Conservation (phyloP, 768 basidiomycete species). For the Suillus discolor region DNA sequence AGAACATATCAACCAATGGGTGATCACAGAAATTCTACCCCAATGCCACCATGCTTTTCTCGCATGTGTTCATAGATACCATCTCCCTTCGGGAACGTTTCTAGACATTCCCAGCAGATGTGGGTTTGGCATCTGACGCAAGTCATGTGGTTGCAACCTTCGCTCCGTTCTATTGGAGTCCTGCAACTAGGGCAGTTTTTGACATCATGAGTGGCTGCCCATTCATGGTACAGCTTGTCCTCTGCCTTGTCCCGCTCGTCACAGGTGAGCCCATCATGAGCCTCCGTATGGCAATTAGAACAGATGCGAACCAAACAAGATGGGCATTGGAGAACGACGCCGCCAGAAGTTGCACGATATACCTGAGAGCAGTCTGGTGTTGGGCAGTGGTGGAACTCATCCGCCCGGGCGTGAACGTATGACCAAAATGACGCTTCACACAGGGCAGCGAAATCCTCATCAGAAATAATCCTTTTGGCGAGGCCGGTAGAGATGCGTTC, state of each 20-base stretch:
- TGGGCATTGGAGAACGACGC: constrained; percentile 65
- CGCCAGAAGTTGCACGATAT: constrained; percentile 57
- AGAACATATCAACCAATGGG: constrained; percentile 10
- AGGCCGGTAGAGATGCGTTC: constrained; percentile 54
- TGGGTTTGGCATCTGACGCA: constrained; percentile 75
- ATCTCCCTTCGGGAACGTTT: constrained; percentile 66
- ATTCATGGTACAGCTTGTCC: constrained; percentile 60
- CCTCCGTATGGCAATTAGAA: constrained; percentile 56
- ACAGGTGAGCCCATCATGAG: constrained; percentile 72
- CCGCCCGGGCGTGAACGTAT: constrained; percentile 58
- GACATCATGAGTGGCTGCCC: constrained; percentile 64
- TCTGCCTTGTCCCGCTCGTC: constrained; percentile 54
- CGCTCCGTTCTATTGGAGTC: constrained; percentile 67
- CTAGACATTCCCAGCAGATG: constrained; percentile 79
- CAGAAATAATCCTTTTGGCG: constrained; percentile 52
- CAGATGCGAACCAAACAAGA: constrained; percentile 74
- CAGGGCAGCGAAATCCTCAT: constrained; percentile 56
- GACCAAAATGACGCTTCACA: constrained; percentile 61
- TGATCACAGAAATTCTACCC: constrained; percentile 25
- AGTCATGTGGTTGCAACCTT: constrained; percentile 86
- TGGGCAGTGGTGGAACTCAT: constrained; percentile 75
- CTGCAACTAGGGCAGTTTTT: constrained; percentile 77
- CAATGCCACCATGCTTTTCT: constrained; percentile 63
- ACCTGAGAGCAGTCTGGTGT: constrained; percentile 78
- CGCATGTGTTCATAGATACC: constrained; percentile 86